Evolutionary conservation across 345 rosid species (phyloP).

Genomic region (Durio zibethinus): DNA sequence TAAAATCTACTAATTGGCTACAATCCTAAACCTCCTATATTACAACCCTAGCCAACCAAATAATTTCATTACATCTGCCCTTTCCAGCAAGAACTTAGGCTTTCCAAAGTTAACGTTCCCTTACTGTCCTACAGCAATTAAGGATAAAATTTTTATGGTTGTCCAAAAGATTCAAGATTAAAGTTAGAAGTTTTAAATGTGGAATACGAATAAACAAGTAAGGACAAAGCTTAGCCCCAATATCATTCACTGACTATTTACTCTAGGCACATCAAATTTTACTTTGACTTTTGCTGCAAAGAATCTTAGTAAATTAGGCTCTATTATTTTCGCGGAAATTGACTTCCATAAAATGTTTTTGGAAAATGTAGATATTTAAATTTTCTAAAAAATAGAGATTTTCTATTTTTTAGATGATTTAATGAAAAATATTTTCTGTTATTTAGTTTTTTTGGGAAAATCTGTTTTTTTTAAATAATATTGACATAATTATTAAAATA

Average conservation of each 20-base stretch:
- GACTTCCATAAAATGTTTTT: too few species aligned
- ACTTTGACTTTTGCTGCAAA: background rate
- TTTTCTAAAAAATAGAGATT: too few species aligned
- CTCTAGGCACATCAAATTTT: background rate
- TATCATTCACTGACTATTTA: background rate
- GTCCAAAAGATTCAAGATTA: background rate
- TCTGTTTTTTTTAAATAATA: too few species aligned
- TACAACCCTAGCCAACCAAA: background rate
- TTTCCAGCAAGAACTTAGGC: background rate
- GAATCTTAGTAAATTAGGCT: background rate
- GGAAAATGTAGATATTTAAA: too few species aligned
- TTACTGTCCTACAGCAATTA: background rate
- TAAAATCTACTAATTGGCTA: background rate
- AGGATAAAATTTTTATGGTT: background rate
- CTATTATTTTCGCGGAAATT: too few species aligned
- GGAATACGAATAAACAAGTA: too few species aligned
- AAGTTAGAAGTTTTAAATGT: background rate
- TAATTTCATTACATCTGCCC: background rate
- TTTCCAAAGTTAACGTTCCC: background rate
- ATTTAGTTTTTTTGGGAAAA: too few species aligned
- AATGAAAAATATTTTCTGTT: too few species aligned
- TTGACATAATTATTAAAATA: too few species aligned
- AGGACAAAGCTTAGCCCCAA: background rate
- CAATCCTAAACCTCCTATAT: background rate
- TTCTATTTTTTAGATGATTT: too few species aligned